Evolutionary conservation across 768 basidiomycete genomes (phyloP), one percentile per base, ranked within the genome.

Genomic region (Serpula lacrymans): DNA sequence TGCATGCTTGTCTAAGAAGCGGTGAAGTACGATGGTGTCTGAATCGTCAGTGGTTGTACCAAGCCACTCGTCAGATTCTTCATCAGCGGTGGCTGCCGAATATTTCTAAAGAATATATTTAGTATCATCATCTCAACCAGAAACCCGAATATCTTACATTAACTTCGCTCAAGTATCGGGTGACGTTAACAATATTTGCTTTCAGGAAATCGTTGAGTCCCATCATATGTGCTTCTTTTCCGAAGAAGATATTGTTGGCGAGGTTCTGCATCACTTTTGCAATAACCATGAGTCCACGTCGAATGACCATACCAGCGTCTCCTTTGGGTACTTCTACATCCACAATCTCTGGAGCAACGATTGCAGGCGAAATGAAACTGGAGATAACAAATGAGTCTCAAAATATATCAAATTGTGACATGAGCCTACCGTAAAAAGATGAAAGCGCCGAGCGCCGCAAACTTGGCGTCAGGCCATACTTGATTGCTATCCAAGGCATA

Each of bases 231-330:
- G 80, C 77, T 52, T 95, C 92, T 59, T 93, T 93, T 9, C 87
- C 89, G 50, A 95, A 95, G 54, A 89, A 81, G 35, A 94, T 84
- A 51, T 96, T 95, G 64, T 96, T 97, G 14, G 92, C 92, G 22
- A 96, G 64, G 54, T 90, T 93, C 62, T 95, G 92, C 33, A 96
- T 82, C 42, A 94, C 82, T 65, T 94, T 96, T 31, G 90, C 88
- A 47, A 96, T 84, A 34, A 88, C 68, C 72, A 88, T 83, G 11
- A 95, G 68, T 13, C 88, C 91, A 29, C 86, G 80, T 13, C 88
- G 82, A 38, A 88, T 71, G 21, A 75, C 69, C 2, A 52, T 23
- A 4, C 54, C 51, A 28, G 71, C 65, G 26, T 75, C 71, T 26
- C 83, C 84, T 44, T 74, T 72, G 0, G 88, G 85, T 0, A 90